Evolutionary conservation across 2,329 filamentous ascomycete species (phyloP).

Genomic region (Fusarium continuum): DNA sequence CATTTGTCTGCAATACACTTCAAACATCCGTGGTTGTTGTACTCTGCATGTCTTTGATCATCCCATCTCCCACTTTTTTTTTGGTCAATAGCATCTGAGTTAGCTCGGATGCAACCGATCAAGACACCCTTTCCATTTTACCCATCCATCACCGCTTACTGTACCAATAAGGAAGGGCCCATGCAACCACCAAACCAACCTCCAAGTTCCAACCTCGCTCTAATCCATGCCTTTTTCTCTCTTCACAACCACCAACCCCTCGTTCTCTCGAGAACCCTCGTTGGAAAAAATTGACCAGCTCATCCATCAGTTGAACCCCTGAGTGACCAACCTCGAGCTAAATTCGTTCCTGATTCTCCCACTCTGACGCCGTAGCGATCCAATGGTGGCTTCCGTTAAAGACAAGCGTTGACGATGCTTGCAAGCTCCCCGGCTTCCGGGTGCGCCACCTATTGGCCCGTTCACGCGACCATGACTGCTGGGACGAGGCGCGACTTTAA

Average conservation of each 20-base stretch:
- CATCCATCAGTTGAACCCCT: constrained; percentile 14
- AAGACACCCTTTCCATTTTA: constrained; percentile 18
- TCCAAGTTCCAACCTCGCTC: constrained; percentile 13
- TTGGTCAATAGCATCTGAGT: background rate
- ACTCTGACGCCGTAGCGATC: constrained; percentile 26
- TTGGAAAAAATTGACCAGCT: background rate
- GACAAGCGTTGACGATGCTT: constrained; percentile 32
- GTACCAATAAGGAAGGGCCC: background rate
- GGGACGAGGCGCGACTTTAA: constrained; percentile 18
- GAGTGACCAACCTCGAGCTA: constrained; percentile 23
- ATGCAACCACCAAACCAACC: constrained; percentile 25
- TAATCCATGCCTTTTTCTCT: constrained; percentile 7
- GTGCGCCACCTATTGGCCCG: constrained; percentile 41
- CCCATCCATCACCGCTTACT: constrained; percentile 3
- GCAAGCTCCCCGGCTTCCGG: constrained; percentile 37
- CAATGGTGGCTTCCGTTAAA: constrained; percentile 35
- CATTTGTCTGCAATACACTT: constrained; percentile 4
- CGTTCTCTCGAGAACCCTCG: background rate
- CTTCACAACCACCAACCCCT: constrained; percentile 24
- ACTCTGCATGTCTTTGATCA: background rate
- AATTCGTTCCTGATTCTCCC: constrained; percentile 34
- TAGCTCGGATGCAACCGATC: constrained; percentile 41
- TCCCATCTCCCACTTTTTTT: constrained; percentile 26
- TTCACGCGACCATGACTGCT: constrained; percentile 17
- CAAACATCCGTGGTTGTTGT: background rate